Percentiles rank a stretch among this genome's conserved stretches.
Conservation (phyloP, 805 yeast genomes). For the Teunomyces pallodes region DNA sequence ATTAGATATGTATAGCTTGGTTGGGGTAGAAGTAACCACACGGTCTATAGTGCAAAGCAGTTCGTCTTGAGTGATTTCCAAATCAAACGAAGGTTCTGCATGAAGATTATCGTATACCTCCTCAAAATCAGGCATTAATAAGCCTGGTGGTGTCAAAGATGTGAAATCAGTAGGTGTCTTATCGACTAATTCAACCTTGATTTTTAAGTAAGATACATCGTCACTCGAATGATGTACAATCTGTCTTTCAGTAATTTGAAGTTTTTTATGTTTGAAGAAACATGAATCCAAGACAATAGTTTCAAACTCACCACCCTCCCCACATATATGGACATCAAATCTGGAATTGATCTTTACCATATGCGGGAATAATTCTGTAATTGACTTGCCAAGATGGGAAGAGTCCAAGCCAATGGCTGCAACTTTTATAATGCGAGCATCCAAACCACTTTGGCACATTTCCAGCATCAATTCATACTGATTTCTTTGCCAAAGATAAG, state of each 20-base stretch:
- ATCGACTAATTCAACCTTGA: conserved; percentile 49
- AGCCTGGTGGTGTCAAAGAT: conserved; percentile 25
- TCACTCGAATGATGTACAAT: conserved; percentile 52
- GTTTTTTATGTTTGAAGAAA: conserved; percentile 57
- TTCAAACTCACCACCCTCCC: conserved; percentile 99
- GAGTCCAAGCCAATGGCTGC: conserved; percentile 84
- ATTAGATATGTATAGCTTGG: conserved; percentile 29
- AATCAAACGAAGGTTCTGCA: neutral
- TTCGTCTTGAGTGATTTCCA: neutral
- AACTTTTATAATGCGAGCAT: conserved; percentile 86
- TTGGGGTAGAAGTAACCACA: conserved; percentile 8
- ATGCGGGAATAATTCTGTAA: conserved; percentile 60
- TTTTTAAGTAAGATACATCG: conserved; percentile 67
- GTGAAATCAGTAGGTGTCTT: conserved; percentile 22
- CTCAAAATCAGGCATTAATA: conserved; percentile 42
- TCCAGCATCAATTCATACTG: conserved; percentile 79
- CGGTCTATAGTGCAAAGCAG: neutral
- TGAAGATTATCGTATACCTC: conserved; percentile 24
- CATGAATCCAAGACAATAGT: conserved; percentile 90
- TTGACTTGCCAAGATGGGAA: conserved; percentile 63
- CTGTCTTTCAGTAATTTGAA: conserved; percentile 40
- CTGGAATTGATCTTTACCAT: conserved; percentile 54
- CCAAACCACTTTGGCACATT: conserved; percentile 64
- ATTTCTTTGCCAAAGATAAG: conserved; percentile 88
- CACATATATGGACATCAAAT: conserved; percentile 91